Evolutionary conservation across 805 yeast species (phyloP), one percentile per base, ranked within the genome.

Genomic region (Saturnispora mendoncae): DNA sequence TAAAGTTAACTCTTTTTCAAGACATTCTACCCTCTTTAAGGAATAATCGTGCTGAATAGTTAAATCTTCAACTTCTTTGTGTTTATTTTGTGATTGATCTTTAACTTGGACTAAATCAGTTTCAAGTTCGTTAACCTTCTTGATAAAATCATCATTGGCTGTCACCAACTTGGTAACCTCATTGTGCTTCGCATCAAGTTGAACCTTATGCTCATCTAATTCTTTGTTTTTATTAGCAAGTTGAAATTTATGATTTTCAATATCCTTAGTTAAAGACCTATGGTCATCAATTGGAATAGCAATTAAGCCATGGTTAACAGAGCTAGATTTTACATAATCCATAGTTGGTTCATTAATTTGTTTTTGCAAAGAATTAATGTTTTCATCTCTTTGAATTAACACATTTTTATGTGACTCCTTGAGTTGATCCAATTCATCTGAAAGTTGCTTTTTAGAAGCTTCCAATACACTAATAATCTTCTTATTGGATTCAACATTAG

Each of bases 301-400:
- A 18, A 57, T 55, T 20, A 64, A 52, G 1, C 64, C 68, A 39
- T 57, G 49, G 8, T 52, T 59, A 14, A 42, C 36, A 0, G 70
- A 68, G 35, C 42, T 49, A 21, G 50, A 40, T 23, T 48, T 47
- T 15, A 61, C 29, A 36, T 50, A 46, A 15, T 47, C 52, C 10
- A 33, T 24, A 29, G 47, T 26, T 21, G 50, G 50, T 6, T 42
- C 18, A 24, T 41, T 40, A 9, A 39, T 19, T 25, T 41, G 28
- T 3, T 18, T 10, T 25, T 43, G 33, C 8, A 45, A 24, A 9
- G 14, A 8, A 26, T 8, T 15, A 10, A 34, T 24, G 8, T 12
- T n/a, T 15, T 13, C 15, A 3, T 37, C 28, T n/a, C 20, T 21
- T 18, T 30, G 17, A n/a, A 25, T 14, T 6, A 34, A 12, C 6